Conservation (phyloP, 441 rosid species). For the Gossypium aridum region DNA sequence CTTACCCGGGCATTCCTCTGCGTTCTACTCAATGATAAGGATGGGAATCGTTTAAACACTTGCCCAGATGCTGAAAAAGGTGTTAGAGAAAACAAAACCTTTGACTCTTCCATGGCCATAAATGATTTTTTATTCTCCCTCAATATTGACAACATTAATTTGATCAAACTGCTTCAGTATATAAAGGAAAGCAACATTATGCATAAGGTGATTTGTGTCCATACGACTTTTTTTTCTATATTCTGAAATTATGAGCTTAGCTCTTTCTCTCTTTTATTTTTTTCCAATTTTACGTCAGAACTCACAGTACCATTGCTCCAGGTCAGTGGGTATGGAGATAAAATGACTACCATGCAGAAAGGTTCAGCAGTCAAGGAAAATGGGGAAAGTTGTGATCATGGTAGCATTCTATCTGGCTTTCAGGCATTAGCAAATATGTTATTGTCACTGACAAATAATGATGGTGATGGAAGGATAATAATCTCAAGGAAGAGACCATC, state of each 20-base stretch:
- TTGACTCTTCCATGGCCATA: constrained; percentile 62
- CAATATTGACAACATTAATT: constrained; percentile 84
- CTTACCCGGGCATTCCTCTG: constrained; percentile 60
- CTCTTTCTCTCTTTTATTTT: constrained; percentile 10
- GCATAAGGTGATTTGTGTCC: constrained; percentile 62
- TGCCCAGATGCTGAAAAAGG: constrained; percentile 30
- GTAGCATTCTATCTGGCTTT: constrained; percentile 64
- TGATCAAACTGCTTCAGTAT: constrained; percentile 73
- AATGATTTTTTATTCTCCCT: constrained; percentile 80
- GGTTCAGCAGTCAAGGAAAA: constrained; percentile 24
- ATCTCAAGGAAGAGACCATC: constrained; percentile 52
- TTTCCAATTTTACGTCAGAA: constrained; percentile 9
- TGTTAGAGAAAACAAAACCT: constrained; percentile 26
- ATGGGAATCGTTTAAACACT: constrained; percentile 21
- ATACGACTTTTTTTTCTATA: background rate
- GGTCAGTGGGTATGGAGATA: constrained; percentile 84
- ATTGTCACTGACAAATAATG: constrained; percentile 62
- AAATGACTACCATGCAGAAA: constrained; percentile 41
- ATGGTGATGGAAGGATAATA: constrained; percentile 89
- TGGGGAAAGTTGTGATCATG: constrained; percentile 36
- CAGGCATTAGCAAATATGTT: constrained; percentile 63
- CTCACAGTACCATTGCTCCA: constrained; percentile 22
- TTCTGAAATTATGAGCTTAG: background rate
- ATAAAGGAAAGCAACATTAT: constrained; percentile 77
- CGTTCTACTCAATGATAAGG: constrained; percentile 37